Evolutionary conservation across 2,329 filamentous ascomycete genomes (phyloP).

Genomic region (Eutypa lata): DNA sequence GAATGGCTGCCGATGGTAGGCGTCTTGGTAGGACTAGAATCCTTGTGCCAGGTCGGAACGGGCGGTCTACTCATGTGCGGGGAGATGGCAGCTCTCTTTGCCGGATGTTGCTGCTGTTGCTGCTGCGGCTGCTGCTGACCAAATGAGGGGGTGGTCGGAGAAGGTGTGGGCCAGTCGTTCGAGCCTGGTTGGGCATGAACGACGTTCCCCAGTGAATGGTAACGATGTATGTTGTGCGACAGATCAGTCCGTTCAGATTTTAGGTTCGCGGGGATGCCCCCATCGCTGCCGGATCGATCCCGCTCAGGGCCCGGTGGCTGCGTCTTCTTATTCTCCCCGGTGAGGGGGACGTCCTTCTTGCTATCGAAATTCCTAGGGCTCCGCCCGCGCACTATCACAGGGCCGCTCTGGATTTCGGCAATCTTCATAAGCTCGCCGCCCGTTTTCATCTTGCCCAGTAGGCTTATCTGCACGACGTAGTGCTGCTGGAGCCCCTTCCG

Average conservation of each 20-base stretch:
- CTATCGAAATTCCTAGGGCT: constrained; percentile 94
- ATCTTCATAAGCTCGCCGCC: constrained; percentile 67
- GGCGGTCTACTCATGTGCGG: constrained; percentile 50
- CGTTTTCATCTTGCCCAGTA: constrained; percentile 69
- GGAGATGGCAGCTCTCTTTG: constrained; percentile 52
- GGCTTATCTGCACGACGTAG: constrained; percentile 82
- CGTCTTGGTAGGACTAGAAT: constrained; percentile 22
- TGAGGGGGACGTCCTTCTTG: constrained; percentile 57
- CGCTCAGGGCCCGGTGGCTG: constrained; percentile 43
- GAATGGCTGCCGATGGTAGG: constrained; percentile 17
- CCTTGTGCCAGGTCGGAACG: constrained; percentile 46
- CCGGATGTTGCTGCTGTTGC: constrained; percentile 37
- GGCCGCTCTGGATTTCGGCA: constrained; percentile 82
- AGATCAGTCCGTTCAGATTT: constrained; percentile 29
- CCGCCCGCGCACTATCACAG: constrained; percentile 91
- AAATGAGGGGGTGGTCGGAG: constrained; percentile 28
- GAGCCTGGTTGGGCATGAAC: constrained; percentile 25
- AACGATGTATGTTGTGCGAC: constrained; percentile 21
- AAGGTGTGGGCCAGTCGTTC: constrained; percentile 44
- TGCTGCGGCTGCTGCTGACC: constrained; percentile 29
- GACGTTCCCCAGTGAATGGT: constrained; percentile 19
- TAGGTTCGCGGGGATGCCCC: constrained; percentile 24
- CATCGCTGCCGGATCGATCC: constrained; percentile 37
- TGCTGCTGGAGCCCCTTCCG: constrained; percentile 94
- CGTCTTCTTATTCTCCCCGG: constrained; percentile 44